Percentiles rank a stretch among this genome's conserved stretches.
These are phyloP conservation scores for Cercospora janseana DNA, from an alignment of 2,329 filamentous ascomycete genomes.

Conservation along the genomic window DNA sequence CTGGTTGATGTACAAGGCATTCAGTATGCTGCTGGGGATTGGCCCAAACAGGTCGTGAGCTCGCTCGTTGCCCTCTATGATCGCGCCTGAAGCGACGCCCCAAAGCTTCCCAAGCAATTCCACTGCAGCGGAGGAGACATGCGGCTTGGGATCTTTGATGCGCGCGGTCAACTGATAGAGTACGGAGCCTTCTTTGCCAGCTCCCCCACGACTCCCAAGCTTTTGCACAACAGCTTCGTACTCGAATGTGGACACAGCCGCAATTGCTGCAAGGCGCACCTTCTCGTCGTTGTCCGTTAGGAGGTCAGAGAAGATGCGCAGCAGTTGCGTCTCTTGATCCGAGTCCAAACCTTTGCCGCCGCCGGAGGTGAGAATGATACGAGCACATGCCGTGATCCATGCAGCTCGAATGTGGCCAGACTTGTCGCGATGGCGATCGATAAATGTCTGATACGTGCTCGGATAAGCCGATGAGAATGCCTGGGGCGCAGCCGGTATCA, in stretches of 20 bases:
- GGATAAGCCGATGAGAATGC: slow-evolving; percentile 84
- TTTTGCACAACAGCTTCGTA: slow-evolving; percentile 80
- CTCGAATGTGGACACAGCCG: slow-evolving; percentile 75
- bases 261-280: slow-evolving; percentile 84
- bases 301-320: slow-evolving; percentile 70
- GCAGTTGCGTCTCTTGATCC: slow-evolving; percentile 73
- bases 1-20: slow-evolving; percentile 87
- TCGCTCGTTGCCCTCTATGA: slow-evolving; percentile 75
- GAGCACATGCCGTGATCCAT: slow-evolving; percentile 80
- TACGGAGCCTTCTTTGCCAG: slow-evolving; percentile 73
- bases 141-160: slow-evolving; percentile 78
- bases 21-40: slow-evolving; percentile 81
- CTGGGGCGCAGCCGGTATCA: slow-evolving; percentile 79
- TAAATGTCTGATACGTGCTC: slow-evolving; percentile 76
- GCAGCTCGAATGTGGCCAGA: slow-evolving; percentile 75
- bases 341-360: slow-evolving; percentile 84
- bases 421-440: slow-evolving; percentile 84
- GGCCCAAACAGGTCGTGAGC: slow-evolving; percentile 73
- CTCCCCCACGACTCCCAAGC: slow-evolving; percentile 71
- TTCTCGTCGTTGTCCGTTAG: slow-evolving; percentile 86
- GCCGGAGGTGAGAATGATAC: slow-evolving; percentile 86
- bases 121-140: slow-evolving; percentile 84
- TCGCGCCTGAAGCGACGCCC: slow-evolving; percentile 88
- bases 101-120: slow-evolving; percentile 80
- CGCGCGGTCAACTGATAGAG: slow-evolving; percentile 80